These are phyloP conservation scores for Carex myosuroides DNA, from an alignment of 176 grass and related monocot species.

Conservation along the genomic window DNA sequence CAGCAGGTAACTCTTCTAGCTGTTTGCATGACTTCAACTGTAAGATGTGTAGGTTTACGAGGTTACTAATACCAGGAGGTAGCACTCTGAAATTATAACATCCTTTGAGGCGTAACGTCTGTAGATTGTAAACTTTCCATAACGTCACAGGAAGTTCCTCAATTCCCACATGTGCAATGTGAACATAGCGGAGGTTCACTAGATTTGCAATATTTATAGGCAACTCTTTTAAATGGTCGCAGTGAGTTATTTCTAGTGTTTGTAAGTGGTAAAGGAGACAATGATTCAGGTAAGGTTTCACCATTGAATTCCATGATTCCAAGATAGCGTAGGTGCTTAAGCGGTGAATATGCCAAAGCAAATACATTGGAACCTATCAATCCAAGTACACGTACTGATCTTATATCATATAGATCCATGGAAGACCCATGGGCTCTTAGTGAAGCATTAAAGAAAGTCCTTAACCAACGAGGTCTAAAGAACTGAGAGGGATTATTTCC, in stretches of 20 bases:
- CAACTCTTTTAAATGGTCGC: not conserved
- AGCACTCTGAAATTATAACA: not conserved
- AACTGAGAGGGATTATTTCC: not conserved
- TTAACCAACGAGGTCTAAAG: not conserved
- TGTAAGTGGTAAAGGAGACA: not conserved
- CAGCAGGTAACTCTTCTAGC: constrained; percentile 4
- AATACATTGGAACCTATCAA: not conserved
- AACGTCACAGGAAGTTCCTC: not conserved
- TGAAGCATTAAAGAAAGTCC: not conserved
- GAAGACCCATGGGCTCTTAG: not conserved
- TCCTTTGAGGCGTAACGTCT: not conserved
- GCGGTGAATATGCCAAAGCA: not conserved
- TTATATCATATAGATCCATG: not conserved
- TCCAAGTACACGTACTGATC: not conserved
- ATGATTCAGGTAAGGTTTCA: not conserved
- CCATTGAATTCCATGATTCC: not conserved
- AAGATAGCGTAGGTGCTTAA: constrained; percentile 10
- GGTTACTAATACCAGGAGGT: not conserved
- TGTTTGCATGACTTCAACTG: constrained; percentile 1
- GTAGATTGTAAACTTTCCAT: constrained; percentile 7
- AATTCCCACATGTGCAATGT: not conserved
- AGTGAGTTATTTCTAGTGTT: not conserved
- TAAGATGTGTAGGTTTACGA: not conserved
- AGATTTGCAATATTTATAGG: constrained; percentile 4
- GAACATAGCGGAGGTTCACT: constrained; percentile 9